Base-by-base conservation (phyloP, 495 filamentous ascomycete genomes). In the Xylaria nigripes region DNA sequence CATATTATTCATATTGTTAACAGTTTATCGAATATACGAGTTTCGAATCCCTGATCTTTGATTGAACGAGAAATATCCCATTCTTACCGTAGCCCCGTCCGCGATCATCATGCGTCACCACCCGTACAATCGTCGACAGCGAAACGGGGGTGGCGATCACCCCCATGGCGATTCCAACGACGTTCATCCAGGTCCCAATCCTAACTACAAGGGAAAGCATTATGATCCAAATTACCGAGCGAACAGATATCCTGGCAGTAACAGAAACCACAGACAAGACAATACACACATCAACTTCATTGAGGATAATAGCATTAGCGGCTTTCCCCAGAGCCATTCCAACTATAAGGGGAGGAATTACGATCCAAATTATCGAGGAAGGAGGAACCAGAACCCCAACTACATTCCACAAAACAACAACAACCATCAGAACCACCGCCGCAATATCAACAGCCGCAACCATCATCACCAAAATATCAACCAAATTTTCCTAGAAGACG, bases 191-290 rank as follows among this genome's bases (percentile, higher is more conserved):
- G 27, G 16, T 19, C 18, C 9, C 19, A 45, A 52, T 21, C 27
- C 48, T 3, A 21, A 27, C 15, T 51, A 51, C 13, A 43, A 51
- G 6, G 49, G 49, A 0, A 51, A 51, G 5, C 40, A 44, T 12
- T 51, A n/a, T 21, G 36, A 50, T 34, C 49, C 38, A 44, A 44
- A 44, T 51, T 51, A 51, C 18, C 25, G 24, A n/a, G 10, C 5
- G 5, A 29, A 21, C 4, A 23, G 24, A 21, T 30, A 42, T 18
- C 2, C 2, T 6, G 32, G 32, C 32, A 8, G 12, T 2, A 34
- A 34, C 32, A 34, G 32, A 34, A 34, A 34, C 32, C 6, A 4
- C 32, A 8, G 12, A 10, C 32, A 34, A 34, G 27, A 29, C 27
- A 9, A n/a, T n/a, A n/a, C n/a, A n/a, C n/a, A n/a, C n/a, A n/a